Evolutionary conservation across 78 protist genomes (phyloP).

Genomic region (Neovahlkampfia damariscottae): DNA sequence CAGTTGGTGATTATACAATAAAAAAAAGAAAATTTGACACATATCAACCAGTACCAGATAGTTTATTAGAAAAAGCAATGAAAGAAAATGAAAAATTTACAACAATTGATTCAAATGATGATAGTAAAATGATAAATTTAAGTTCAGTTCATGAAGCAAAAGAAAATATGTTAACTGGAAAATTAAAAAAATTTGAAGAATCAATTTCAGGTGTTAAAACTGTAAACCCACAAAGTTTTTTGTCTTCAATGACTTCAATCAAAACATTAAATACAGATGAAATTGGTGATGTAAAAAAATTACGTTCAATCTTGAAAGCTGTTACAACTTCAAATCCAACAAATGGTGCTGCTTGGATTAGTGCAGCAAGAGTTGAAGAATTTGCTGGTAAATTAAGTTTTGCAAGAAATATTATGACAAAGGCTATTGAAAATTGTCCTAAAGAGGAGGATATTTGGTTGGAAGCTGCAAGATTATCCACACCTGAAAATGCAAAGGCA

Average conservation of each 20-base stretch:
- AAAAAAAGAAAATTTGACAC: conserved; percentile 11
- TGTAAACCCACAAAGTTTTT: conserved; percentile 85
- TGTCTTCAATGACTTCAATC: conserved; percentile 52
- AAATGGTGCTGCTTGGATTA: conserved; percentile 69
- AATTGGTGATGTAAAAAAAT: background rate
- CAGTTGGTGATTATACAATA: conserved; percentile 27
- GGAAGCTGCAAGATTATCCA: conserved; percentile 56
- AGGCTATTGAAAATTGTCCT: conserved; percentile 67
- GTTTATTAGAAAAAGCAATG: background rate
- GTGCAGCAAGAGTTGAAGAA: conserved; percentile 79
- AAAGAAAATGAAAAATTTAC: background rate
- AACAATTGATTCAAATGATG: background rate
- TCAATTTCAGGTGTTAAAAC: conserved; percentile 79
- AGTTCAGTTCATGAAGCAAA: conserved; percentile 67
- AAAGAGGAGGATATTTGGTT: conserved; percentile 85
- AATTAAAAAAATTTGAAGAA: conserved; percentile 40
- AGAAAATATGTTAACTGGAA: conserved; percentile 25
- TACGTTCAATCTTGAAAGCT: background rate
- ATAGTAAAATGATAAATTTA: conserved; percentile 50
- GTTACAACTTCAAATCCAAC: conserved; percentile 17
- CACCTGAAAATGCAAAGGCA: conserved; percentile 55
- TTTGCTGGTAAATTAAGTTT: conserved; percentile 56
- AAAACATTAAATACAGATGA: background rate
- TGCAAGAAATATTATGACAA: conserved; percentile 63
- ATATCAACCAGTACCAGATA: conserved; percentile 13